Evolutionary conservation across 176 grass and related monocot species (phyloP).

Genomic region (Avena sativa): DNA sequence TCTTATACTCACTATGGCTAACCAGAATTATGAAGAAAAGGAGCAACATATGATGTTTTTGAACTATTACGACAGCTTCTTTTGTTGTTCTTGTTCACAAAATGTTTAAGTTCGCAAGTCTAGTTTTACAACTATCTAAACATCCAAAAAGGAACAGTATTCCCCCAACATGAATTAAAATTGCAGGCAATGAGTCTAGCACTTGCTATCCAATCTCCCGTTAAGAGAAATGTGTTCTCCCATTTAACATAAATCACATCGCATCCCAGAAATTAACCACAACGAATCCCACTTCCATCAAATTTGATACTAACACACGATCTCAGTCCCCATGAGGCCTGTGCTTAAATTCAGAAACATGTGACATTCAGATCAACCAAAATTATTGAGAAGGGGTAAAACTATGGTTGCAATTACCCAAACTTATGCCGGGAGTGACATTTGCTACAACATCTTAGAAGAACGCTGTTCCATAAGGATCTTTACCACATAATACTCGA

Average conservation of each 20-base stretch:
- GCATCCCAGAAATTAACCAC: neutral
- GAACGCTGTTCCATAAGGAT: neutral
- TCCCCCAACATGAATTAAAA: neutral
- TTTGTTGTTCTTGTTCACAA: neutral
- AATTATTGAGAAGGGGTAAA: neutral
- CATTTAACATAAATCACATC: neutral
- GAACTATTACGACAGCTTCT: neutral
- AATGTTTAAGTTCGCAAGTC: neutral
- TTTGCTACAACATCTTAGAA: neutral
- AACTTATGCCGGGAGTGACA: neutral
- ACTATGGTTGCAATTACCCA: neutral
- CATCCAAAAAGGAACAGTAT: neutral
- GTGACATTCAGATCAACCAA: neutral
- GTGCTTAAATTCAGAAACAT: neutral
- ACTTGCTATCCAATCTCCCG: neutral
- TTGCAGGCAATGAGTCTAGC: neutral
- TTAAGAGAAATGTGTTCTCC: neutral
- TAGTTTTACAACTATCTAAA: neutral
- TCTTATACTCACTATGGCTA: neutral
- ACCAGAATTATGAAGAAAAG: neutral
- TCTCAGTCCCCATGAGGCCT: neutral
- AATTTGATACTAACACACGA: neutral
- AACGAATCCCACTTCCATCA: neutral
- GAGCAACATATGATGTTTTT: neutral
- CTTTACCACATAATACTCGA: conserved; percentile 7